phyloP scores from a whole-genome alignment of 768 basidiomycete genomes.

The Macrolepiota albuminosa region DNA sequence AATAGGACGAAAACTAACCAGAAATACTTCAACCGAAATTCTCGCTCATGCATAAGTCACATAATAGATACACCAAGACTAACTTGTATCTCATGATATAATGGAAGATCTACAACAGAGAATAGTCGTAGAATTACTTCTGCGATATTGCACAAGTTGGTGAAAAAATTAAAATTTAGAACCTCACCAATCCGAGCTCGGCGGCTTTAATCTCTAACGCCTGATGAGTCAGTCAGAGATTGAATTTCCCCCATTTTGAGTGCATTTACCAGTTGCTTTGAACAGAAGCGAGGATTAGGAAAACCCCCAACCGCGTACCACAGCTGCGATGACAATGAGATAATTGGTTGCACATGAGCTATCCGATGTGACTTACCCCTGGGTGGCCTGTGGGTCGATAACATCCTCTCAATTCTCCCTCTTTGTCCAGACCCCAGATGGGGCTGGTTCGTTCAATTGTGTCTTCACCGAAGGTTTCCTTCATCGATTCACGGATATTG shows the following conservation, averaged over 20 bases:
- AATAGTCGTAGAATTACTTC: neutral
- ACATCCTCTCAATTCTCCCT: constrained; percentile 32
- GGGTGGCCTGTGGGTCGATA: constrained; percentile 39
- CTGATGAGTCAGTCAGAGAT: constrained; percentile 10
- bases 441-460: constrained; percentile 23
- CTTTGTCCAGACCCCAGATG: constrained; percentile 37
- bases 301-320: constrained; percentile 39
- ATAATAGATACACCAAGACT: neutral
- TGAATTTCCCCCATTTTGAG: neutral
- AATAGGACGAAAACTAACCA: neutral
- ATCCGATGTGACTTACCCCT: constrained; percentile 22
- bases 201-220: constrained; percentile 32
- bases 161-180: neutral
- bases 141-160: too few relatives aligned
- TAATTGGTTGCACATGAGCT: neutral
- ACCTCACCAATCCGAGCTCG: constrained; percentile 20
- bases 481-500: constrained; percentile 24
- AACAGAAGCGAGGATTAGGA: constrained; percentile 23
- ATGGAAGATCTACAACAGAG: neutral
- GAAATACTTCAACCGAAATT: neutral
- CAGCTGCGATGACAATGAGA: constrained; percentile 19
- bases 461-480: constrained; percentile 29
- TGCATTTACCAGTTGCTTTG: constrained; percentile 31
- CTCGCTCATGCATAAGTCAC: neutral
- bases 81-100: neutral